Evolutionary conservation across 176 grass and related monocot species (phyloP), one percentile per base, ranked within the genome.

Genomic region (Cenchrus americanus): DNA sequence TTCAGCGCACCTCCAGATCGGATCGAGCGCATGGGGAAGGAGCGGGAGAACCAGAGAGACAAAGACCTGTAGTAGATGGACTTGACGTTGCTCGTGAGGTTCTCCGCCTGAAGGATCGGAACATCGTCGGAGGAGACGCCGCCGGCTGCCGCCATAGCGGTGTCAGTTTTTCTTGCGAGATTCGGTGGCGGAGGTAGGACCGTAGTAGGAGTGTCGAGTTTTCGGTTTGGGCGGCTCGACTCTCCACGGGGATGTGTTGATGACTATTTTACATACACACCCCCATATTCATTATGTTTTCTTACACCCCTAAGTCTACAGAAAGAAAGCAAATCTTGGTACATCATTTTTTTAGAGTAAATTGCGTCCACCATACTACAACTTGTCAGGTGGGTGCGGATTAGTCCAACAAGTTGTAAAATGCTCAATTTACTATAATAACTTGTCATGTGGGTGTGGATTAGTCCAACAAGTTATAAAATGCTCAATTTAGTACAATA

Each of bases 31-130:
- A 42, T 3, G 48, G 58, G 55, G n/a, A 61, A 27, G 80, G 40
- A 49, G 11, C 3, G 53, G 46, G 17, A 30, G 44, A 17, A 43
- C 46, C 30, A 12, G 78, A 40, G 7, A 57, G 27, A 53, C 9
- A 21, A 37, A 37, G 47, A 95, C 94, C 92, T 97, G 83, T 97
- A 97, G 71, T 92, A 78, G 89, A 94, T 86, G 53, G 94, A 97
- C 72, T 86, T 92, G 66, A 97, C 89, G 77, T 94, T 97, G 80
- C 68, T 90, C 63, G 85, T 91, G 62, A 97, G 89, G 83, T 97
- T 97, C 63, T 97, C 94, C 32, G 21, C 61, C 42, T 92, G 89
- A 44, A 94, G 55, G 77, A 97, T 79, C 15, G 85, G 87, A 64
- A 91, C 59, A 62, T 90, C 76, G 74, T 80, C 87, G 18, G 42